Percentiles rank a stretch among this genome's conserved stretches.
These are phyloP conservation scores for Wickerhamiella galacta DNA, from an alignment of 805 yeast genomes.

Conservation along the genomic window DNA sequence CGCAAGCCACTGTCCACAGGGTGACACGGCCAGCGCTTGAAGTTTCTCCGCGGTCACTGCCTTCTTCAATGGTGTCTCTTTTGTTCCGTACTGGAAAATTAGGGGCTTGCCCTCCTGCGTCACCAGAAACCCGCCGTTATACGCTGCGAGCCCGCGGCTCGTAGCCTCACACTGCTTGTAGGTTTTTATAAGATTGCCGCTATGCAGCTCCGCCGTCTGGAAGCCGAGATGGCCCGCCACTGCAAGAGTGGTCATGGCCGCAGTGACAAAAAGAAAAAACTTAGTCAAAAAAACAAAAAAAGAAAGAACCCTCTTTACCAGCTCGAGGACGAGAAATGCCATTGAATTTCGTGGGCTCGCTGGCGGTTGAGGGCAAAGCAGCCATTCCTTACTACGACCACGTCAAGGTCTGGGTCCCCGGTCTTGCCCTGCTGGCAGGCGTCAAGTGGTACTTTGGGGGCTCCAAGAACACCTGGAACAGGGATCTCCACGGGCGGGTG, in stretches of 20 bases:
- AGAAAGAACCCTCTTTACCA: neutral
- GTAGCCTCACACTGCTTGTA: constrained; percentile 12
- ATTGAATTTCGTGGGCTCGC: constrained; percentile 56
- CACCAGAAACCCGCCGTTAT: constrained; percentile 41
- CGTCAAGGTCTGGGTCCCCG: constrained; percentile 38
- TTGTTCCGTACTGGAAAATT: constrained; percentile 55
- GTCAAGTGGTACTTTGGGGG: constrained; percentile 69
- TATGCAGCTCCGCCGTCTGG: constrained; percentile 12
- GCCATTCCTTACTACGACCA: constrained; percentile 58
- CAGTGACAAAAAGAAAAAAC: neutral
- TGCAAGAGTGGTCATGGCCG: neutral
- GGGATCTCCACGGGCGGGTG: constrained; percentile 83
- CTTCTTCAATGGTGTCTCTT: constrained; percentile 52
- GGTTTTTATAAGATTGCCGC: constrained; percentile 19
- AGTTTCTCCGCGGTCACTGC: constrained; percentile 74
- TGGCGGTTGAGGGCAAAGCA: constrained; percentile 54
- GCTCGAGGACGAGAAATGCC: no score
- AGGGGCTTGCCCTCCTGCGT: constrained; percentile 60
- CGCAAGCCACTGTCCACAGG: constrained; percentile 31
- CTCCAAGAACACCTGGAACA: constrained; percentile 71
- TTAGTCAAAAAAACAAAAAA: neutral
- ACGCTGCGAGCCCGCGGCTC: constrained; percentile 27
- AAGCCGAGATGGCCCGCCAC: constrained; percentile 3
- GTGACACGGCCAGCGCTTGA: constrained; percentile 34
- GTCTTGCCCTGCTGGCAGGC: constrained; percentile 28